These are phyloP conservation scores for Thymus quinquecostatus DNA, from an alignment of 257 asterid species.

Conservation along the genomic window DNA sequence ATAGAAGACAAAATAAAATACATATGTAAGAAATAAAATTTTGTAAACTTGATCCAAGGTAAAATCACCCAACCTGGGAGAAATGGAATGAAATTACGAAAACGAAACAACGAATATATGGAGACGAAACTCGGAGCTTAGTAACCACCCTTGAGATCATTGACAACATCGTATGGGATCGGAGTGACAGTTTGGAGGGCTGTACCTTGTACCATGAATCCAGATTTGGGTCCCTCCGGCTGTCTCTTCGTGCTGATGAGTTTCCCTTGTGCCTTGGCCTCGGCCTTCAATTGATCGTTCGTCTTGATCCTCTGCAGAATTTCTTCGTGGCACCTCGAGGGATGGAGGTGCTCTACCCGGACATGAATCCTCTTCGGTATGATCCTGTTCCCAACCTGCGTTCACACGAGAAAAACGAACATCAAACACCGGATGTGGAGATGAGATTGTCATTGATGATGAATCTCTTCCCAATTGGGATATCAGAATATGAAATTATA, in stretches of 20 bases:
- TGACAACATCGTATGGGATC: constrained; percentile 83
- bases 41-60: too few relatives aligned
- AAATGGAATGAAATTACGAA: too few relatives aligned
- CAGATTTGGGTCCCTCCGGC: constrained; percentile 81
- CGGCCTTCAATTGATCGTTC: constrained; percentile 72
- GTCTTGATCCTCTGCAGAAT: constrained; percentile 52
- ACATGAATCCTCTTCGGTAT: constrained; percentile 73
- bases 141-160: constrained; percentile 90
- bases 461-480: too few relatives aligned
- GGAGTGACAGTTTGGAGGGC: constrained; percentile 47
- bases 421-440: too few relatives aligned
- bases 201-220: constrained; percentile 78
- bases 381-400: constrained; percentile 71
- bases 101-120: too few relatives aligned
- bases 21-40: too few relatives aligned
- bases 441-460: too few relatives aligned
- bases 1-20: too few relatives aligned
- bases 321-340: constrained; percentile 74
- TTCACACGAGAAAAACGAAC: neutral
- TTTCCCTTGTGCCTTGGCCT: constrained; percentile 72
- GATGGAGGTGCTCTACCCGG: constrained; percentile 76
- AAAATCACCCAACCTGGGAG: too few relatives aligned
- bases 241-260: constrained; percentile 75
- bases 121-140: constrained; percentile 12
- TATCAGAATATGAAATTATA: too few relatives aligned